Conservation (phyloP, 2,329 filamentous ascomycete species). For the Fusarium abutilonis region DNA sequence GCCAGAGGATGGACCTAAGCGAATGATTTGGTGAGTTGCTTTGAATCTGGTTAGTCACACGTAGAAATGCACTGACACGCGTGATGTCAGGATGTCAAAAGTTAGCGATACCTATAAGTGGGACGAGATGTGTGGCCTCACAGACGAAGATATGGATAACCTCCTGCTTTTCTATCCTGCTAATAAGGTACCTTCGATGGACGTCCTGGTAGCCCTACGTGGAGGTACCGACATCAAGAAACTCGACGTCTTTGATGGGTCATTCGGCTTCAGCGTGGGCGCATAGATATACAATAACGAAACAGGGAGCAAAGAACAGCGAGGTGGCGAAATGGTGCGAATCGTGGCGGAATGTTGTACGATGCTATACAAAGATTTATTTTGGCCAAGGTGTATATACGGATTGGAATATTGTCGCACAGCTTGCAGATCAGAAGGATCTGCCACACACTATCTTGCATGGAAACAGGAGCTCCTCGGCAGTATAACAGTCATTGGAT, state of each 20-base stretch:
- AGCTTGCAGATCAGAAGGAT: constrained; percentile 4
- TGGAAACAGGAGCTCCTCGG: constrained; percentile 6
- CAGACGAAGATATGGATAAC: constrained; percentile 83
- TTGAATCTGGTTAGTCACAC: constrained; percentile 9
- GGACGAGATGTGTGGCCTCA: constrained; percentile 84
- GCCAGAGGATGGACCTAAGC: constrained; percentile 78
- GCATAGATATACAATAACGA: constrained; percentile 35
- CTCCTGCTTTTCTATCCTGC: constrained; percentile 78
- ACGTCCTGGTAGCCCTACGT: constrained; percentile 65
- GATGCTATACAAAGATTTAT: constrained; percentile 28
- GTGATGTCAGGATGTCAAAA: constrained; percentile 77
- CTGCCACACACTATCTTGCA: constrained; percentile 11
- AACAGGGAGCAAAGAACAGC: neutral
- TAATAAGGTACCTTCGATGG: constrained; percentile 65
- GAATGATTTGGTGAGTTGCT: constrained; percentile 83
- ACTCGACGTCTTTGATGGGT: constrained; percentile 67
- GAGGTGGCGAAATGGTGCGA: constrained; percentile 2
- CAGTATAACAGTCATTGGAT: constrained; percentile 2
- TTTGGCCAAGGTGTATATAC: constrained; percentile 40
- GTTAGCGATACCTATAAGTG: constrained; percentile 89
- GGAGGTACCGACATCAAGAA: constrained; percentile 56
- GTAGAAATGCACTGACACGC: constrained; percentile 8
- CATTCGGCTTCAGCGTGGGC: constrained; percentile 68
- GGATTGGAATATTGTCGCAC: constrained; percentile 26
- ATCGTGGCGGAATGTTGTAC: constrained; percentile 32